Base-by-base conservation (phyloP, 2,329 filamentous ascomycete genomes). In the Colletotrichum tropicicola region DNA sequence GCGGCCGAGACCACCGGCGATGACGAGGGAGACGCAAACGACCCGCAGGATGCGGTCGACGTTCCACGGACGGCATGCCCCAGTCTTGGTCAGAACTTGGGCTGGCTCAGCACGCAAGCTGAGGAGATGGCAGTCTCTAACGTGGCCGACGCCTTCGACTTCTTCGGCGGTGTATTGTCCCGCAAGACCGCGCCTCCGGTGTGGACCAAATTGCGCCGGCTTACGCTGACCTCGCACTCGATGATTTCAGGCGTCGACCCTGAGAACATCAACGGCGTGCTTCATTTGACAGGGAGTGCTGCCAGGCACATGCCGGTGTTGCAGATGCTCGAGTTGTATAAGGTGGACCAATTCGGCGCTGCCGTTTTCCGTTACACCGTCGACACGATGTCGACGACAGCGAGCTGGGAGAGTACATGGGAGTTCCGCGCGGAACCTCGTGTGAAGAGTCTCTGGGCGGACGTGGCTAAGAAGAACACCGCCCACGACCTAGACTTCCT, bases 281-380 rank as follows among this genome's bases (percentile, higher is more conserved):
- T 74, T 19, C 62, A 61, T 21, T 58, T 59, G 8, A 69, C 68
- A 12, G 71, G 59, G 10, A 57, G 48, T 2, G 73, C 69, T 2
- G 72, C 72, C 8, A 69, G 61, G 49, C 65, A 68, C 39, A 74
- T 74, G 73, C 73, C 73, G 4, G 52, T 48, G 27, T 55, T 74
- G 43, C 61, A 66, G 21, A 45, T 70, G 19, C 65, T 74, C 65
- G 73, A 73, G 62, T 48, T 74, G 3, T 74, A 70, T 53, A 72
- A 71, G 57, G 70, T 68, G n/a, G 70, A 68, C 41, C 51, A 56
- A 19, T 61, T 58, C 43, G 68, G 68, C 43, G 71, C 67, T 19
- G 73, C 68, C 39, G 67, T 70, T 23, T 74, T 74, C 69, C 69
- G 70, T 43, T 74, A 73, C 60, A 52, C 65, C 28, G 67, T 68